Percentiles rank a stretch among this genome's conserved stretches.
phyloP scores from a whole-genome alignment of 768 basidiomycete species.

The Lactarius deliciosus region DNA sequence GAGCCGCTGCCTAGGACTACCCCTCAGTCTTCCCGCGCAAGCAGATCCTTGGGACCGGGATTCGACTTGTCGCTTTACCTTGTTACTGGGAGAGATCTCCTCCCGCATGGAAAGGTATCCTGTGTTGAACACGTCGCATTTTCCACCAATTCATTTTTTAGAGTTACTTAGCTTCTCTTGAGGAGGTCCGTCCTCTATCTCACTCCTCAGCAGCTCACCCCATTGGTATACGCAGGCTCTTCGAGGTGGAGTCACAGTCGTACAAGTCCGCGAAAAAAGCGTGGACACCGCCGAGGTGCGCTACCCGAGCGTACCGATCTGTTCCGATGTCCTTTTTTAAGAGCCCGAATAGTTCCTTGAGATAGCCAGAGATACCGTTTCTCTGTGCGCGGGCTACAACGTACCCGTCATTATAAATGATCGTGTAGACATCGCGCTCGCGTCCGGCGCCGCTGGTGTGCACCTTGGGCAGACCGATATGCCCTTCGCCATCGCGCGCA shows the following conservation, averaged over 20 bases:
- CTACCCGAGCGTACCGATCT: neutral
- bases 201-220: neutral
- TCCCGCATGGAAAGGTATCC: constrained; percentile 72
- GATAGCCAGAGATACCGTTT: constrained; percentile 67
- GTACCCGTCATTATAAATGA: constrained; percentile 88
- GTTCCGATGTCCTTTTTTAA: neutral
- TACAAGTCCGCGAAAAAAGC: constrained; percentile 87
- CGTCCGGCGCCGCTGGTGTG: constrained; percentile 72
- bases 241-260: constrained; percentile 83
- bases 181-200: constrained; percentile 15
- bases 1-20: neutral
- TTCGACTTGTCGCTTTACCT: constrained; percentile 79
- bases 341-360: constrained; percentile 60
- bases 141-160: constrained; percentile 6
- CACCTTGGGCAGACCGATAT: constrained; percentile 92
- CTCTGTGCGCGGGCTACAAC: constrained; percentile 68
- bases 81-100: constrained; percentile 77
- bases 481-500: constrained; percentile 62
- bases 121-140: neutral
- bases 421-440: constrained; percentile 83
- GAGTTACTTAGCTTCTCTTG: constrained; percentile 22
- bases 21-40: neutral
- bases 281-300: constrained; percentile 77
- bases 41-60: constrained; percentile 6
- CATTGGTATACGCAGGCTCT: constrained; percentile 52